These are phyloP conservation scores for Chloris gayana DNA, from an alignment of 176 grass and related monocot genomes.

Conservation along the genomic window DNA sequence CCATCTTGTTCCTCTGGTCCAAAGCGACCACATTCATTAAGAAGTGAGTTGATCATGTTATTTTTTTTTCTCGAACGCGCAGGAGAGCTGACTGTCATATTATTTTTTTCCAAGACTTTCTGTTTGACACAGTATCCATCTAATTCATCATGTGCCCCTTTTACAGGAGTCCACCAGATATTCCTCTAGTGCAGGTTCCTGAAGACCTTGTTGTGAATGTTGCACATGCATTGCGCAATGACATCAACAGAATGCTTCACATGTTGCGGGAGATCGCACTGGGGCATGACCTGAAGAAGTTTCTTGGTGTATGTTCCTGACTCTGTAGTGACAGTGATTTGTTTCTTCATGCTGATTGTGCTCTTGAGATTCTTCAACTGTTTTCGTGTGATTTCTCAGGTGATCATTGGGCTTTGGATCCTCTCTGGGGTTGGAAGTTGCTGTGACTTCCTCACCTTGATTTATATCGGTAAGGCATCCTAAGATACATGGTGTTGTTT, in stretches of 20 bases:
- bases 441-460: slow-evolving; percentile 85
- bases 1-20: slow-evolving; percentile 74
- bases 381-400: slow-evolving; percentile 29
- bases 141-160: slow-evolving; percentile 26
- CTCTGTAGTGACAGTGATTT: neutral
- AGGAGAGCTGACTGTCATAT: too few relatives aligned
- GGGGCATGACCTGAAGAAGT: slow-evolving; percentile 79
- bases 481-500: neutral
- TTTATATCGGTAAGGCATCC: slow-evolving; percentile 68
- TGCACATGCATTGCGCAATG: slow-evolving; percentile 48
- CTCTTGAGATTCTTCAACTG: neutral
- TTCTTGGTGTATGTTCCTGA: slow-evolving; percentile 54
- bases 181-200: slow-evolving; percentile 65
- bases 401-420: slow-evolving; percentile 78
- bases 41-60: slow-evolving; percentile 57
- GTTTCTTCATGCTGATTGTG: neutral
- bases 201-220: slow-evolving; percentile 67
- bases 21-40: slow-evolving; percentile 76
- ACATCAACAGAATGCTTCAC: slow-evolving; percentile 64
- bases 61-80: too few relatives aligned
- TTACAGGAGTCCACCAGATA: slow-evolving; percentile 58
- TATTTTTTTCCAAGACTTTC: neutral
- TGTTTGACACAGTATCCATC: neutral
- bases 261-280: slow-evolving; percentile 58
- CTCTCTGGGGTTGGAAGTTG: slow-evolving; percentile 71